Percentiles rank a stretch among this genome's conserved stretches.
phyloP scores from a whole-genome alignment of 345 rosid species.

The Bruguiera sexangula region DNA sequence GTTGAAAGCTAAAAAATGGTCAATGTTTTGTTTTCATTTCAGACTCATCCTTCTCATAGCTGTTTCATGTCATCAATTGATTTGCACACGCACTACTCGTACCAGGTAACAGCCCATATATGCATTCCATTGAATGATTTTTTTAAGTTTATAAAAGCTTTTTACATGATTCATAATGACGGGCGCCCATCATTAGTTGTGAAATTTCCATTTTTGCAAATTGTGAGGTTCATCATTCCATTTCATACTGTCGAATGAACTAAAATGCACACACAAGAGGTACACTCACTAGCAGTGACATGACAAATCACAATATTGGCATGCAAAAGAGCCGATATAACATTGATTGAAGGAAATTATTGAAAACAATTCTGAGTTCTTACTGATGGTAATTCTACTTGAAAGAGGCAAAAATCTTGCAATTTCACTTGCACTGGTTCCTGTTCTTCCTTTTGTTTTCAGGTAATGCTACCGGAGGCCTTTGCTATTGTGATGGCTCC shows the following conservation, averaged over 20 bases:
- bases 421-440: background rate
- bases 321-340: background rate
- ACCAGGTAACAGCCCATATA: slow-evolving; percentile 44
- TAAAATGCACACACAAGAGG: background rate
- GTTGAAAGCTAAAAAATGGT: background rate
- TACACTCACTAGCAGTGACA: too few relatives aligned
- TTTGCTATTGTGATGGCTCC: slow-evolving; percentile 93
- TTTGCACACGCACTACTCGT: slow-evolving; percentile 87
- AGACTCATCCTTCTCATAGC: slow-evolving; percentile 96
- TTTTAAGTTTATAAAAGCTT: too few relatives aligned
- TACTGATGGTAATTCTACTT: background rate
- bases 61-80: slow-evolving; percentile 94
- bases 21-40: slow-evolving; percentile 23
- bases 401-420: too few relatives aligned
- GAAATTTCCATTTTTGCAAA: background rate
- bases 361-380: background rate
- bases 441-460: slow-evolving; percentile 10
- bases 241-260: background rate
- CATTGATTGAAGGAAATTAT: background rate
- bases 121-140: background rate
- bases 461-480: slow-evolving; percentile 92
- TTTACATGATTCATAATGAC: too few relatives aligned
- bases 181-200: background rate
- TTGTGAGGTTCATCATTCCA: background rate
- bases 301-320: too few relatives aligned